Percentiles rank a stretch among this genome's conserved stretches.
Conservation (phyloP, 2,329 filamentous ascomycete species). For the Trichoderma polysporum region DNA sequence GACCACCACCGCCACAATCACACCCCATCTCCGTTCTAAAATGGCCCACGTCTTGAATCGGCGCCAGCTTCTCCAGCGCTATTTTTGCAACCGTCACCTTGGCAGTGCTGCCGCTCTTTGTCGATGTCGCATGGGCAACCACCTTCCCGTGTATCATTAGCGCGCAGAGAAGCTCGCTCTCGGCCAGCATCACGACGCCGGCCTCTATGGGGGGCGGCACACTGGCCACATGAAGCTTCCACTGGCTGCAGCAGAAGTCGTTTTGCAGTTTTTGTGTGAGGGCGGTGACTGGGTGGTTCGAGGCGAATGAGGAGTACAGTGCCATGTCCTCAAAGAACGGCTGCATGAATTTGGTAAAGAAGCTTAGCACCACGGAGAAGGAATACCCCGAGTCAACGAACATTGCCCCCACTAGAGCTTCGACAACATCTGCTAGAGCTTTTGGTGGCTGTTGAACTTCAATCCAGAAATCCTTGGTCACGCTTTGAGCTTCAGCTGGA, state of each 20-base stretch:
- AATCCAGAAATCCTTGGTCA: conserved; percentile 64
- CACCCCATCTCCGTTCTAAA: conserved; percentile 18
- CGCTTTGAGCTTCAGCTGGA: background rate
- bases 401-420: conserved; percentile 84
- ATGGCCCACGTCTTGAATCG: background rate
- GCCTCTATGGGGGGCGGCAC: conserved; percentile 43
- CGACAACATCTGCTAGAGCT: conserved; percentile 78
- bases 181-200: conserved; percentile 38
- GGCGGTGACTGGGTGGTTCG: conserved; percentile 78
- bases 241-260: conserved; percentile 63
- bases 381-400: conserved; percentile 88
- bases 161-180: conserved; percentile 63
- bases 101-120: conserved; percentile 67
- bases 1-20: conserved; percentile 15
- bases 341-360: conserved; percentile 73
- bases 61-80: conserved; percentile 17
- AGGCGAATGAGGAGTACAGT: conserved; percentile 83
- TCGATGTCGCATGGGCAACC: conserved; percentile 58
- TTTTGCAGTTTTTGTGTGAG: conserved; percentile 63
- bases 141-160: conserved; percentile 74
- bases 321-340: conserved; percentile 83
- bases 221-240: conserved; percentile 54
- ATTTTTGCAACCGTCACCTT: conserved; percentile 65
- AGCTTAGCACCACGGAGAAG: conserved; percentile 68
- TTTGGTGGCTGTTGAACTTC: conserved; percentile 66